These are phyloP conservation scores for Ustilago tritici DNA, from an alignment of 1,284 basidiomycete species.

Conservation along the genomic window DNA sequence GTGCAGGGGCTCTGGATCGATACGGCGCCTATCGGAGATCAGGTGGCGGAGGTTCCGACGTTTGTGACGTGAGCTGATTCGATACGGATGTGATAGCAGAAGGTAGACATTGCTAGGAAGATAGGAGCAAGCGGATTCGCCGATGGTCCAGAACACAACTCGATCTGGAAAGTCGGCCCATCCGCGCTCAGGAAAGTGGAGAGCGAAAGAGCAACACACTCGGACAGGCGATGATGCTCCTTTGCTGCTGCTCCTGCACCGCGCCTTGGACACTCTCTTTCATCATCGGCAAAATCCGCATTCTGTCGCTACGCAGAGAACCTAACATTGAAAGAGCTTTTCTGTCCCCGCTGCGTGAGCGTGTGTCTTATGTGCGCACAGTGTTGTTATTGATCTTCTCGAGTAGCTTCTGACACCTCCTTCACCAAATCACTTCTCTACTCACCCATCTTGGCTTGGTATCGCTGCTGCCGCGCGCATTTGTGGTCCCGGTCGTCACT, in stretches of 20 bases:
- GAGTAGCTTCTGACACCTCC: background rate
- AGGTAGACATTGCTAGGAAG: slow-evolving; percentile 1
- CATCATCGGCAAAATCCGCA: too few relatives aligned
- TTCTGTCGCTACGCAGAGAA: background rate
- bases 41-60: slow-evolving; percentile 14
- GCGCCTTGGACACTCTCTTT: slow-evolving; percentile 14
- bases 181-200: slow-evolving; percentile 13
- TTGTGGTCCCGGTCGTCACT: slow-evolving; percentile 2
- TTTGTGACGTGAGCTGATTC: background rate
- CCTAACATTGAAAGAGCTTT: too few relatives aligned
- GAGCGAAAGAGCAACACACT: slow-evolving; percentile 23
- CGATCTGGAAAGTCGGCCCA: slow-evolving; percentile 4
- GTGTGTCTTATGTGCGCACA: background rate
- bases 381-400: background rate
- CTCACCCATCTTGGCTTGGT: background rate
- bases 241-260: slow-evolving; percentile 1
- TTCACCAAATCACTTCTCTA: background rate
- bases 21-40: background rate
- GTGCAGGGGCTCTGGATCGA: too few relatives aligned
- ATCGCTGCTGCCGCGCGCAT: background rate
- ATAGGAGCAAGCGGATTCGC: slow-evolving; percentile 7
- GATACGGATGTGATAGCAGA: background rate
- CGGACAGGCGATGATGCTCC: slow-evolving; percentile 15
- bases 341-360: background rate
- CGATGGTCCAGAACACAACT: background rate